Evolutionary conservation across 495 filamentous ascomycete genomes (phyloP).

Genomic region (Bryoglossum gracile): DNA sequence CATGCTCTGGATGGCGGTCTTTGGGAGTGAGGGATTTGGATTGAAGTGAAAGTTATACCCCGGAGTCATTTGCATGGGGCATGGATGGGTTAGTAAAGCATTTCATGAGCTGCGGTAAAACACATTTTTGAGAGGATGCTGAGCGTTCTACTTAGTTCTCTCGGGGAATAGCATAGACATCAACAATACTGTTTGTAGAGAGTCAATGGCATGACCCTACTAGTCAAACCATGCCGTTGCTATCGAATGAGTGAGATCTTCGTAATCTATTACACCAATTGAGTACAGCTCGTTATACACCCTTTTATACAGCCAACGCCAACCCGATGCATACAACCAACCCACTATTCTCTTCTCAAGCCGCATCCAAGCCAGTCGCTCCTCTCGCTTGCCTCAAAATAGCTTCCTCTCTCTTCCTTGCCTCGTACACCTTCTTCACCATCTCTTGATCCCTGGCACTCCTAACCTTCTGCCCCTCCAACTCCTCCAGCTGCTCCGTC

Average conservation of each 20-base stretch:
- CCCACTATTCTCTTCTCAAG: not conserved
- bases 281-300: too few relatives aligned
- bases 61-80: conserved; percentile 8
- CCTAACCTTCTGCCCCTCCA: conserved; percentile 51
- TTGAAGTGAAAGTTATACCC: conserved; percentile 54
- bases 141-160: conserved; percentile 1
- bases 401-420: conserved; percentile 16
- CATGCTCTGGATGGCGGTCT: conserved; percentile 78
- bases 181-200: not conserved
- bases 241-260: too few relatives aligned
- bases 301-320: conserved; percentile 17
- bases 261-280: not conserved
- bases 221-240: too few relatives aligned
- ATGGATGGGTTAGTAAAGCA: not conserved
- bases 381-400: conserved; percentile 14
- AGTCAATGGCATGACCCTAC: not conserved
- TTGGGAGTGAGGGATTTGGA: conserved; percentile 90
- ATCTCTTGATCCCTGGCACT: conserved; percentile 5
- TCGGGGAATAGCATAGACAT: not conserved
- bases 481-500: conserved; percentile 45
- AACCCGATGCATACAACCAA: conserved; percentile 5
- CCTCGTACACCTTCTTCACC: conserved; percentile 8
- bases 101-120: not conserved
- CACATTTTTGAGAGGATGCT: not conserved
- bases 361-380: not conserved